A percentile compares a stretch with the other conserved stretches of the same genome.
Conservation (phyloP, 106 monocot species). For the Phalaenopsis equestris region DNA sequence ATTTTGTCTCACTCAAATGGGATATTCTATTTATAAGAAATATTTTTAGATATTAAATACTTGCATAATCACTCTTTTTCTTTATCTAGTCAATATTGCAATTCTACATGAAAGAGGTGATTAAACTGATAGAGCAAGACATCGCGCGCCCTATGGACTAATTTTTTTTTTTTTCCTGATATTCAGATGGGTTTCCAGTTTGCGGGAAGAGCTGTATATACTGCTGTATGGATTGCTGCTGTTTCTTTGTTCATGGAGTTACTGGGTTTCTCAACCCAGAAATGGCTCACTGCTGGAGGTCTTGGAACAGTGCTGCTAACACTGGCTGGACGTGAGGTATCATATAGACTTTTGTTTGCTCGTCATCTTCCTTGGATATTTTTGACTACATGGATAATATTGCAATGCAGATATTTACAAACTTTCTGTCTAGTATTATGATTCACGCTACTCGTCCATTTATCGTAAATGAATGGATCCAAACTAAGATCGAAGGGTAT, state of each 20-base stretch:
- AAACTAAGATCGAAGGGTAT: conserved; percentile 87
- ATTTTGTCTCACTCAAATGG: not conserved
- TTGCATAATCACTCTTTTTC: not conserved
- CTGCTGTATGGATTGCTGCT: conserved; percentile 91
- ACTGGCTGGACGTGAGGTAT: conserved; percentile 98
- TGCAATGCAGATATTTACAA: conserved; percentile 83
- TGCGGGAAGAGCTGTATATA: conserved; percentile 78
- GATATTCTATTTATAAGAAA: not conserved
- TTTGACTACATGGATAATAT: not conserved
- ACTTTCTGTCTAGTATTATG: conserved; percentile 95
- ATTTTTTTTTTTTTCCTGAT: not conserved
- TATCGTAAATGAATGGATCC: conserved; percentile 92
- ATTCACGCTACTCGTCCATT: conserved; percentile 98
- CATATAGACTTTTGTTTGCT: not conserved
- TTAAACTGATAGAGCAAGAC: not conserved
- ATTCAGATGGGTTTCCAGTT: conserved; percentile 93
- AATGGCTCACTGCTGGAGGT: conserved; percentile 96
- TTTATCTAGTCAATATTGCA: not conserved
- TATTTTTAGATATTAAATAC: not conserved
- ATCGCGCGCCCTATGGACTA: not conserved
- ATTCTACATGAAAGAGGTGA: not conserved
- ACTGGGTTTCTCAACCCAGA: conserved; percentile 93
- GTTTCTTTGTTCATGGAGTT: conserved; percentile 91
- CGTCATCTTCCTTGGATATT: not conserved
- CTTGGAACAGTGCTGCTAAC: conserved; percentile 94